Evolutionary conservation across 768 basidiomycete species (phyloP).

Genomic region (Lepiota subincarnata): DNA sequence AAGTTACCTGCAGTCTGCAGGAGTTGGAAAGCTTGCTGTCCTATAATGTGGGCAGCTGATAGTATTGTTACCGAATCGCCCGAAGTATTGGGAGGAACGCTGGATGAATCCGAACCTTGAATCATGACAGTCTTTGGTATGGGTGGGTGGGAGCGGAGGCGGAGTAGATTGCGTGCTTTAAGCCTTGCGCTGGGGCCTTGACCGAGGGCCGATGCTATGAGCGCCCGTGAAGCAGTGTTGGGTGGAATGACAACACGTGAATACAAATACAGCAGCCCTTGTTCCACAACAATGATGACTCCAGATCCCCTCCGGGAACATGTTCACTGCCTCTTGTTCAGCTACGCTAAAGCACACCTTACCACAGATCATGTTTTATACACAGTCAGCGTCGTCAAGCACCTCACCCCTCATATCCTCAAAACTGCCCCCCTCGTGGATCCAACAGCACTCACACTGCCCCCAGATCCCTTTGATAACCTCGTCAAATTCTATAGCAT

Average conservation of each 20-base stretch:
- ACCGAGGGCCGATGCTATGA: no score
- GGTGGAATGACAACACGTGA: neutral
- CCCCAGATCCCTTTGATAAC: slow-evolving; percentile 7
- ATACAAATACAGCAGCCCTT: neutral
- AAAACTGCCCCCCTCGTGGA: slow-evolving; percentile 5
- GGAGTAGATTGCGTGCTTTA: no score
- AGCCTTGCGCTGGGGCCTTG: no score
- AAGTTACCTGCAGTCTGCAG: neutral
- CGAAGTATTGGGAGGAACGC: no score
- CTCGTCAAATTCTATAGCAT: slow-evolving; percentile 5
- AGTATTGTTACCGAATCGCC: no score
- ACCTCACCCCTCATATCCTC: slow-evolving; percentile 5
- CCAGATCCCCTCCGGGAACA: neutral
- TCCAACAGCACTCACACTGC: slow-evolving; percentile 3
- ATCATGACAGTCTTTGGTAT: no score
- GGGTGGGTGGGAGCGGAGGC: no score
- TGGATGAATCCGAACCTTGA: neutral
- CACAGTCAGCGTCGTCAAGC: neutral
- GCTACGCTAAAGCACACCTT: slow-evolving; percentile 10
- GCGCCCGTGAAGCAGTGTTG: no score
- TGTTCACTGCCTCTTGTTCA: slow-evolving; percentile 6
- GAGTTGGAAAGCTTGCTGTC: neutral
- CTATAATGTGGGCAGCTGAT: neutral
- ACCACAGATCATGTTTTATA: slow-evolving; percentile 9
- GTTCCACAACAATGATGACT: neutral